phyloP scores from a whole-genome alignment of 441 rosid species.

The Biscutella laevigata region DNA sequence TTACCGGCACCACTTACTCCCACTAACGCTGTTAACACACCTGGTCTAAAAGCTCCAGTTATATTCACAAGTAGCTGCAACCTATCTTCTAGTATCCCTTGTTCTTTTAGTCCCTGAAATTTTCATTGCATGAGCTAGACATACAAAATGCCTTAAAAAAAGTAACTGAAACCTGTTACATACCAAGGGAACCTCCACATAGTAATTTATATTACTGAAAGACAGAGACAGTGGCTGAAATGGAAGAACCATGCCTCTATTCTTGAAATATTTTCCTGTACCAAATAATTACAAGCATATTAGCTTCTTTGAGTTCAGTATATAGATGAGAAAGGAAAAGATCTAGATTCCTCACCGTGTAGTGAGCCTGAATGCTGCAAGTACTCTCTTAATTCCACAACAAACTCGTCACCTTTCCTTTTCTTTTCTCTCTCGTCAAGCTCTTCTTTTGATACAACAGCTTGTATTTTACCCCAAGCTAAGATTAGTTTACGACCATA shows the following conservation, averaged over 20 bases:
- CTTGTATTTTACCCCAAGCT: slow-evolving; percentile 79
- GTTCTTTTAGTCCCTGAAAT: slow-evolving; percentile 82
- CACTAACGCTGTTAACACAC: slow-evolving; percentile 85
- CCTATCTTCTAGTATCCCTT: slow-evolving; percentile 73
- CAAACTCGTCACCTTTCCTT: slow-evolving; percentile 67
- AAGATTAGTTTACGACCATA: slow-evolving; percentile 9
- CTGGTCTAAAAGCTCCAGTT: slow-evolving; percentile 90
- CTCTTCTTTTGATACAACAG: slow-evolving; percentile 84
- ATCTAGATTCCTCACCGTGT: slow-evolving; percentile 40
- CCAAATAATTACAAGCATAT: slow-evolving; percentile 18
- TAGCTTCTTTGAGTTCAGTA: background rate
- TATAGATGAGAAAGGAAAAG: slow-evolving; percentile 9
- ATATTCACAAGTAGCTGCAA: slow-evolving; percentile 77
- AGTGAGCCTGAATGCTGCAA: slow-evolving; percentile 70
- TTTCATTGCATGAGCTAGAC: slow-evolving; percentile 13
- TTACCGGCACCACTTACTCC: slow-evolving; percentile 98
- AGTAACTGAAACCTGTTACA: slow-evolving; percentile 18
- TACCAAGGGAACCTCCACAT: slow-evolving; percentile 85
- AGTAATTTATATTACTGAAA: slow-evolving; percentile 79
- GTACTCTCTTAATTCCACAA: slow-evolving; percentile 74
- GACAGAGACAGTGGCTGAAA: slow-evolving; percentile 89
- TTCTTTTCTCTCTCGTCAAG: slow-evolving; percentile 72
- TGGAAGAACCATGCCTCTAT: slow-evolving; percentile 94
- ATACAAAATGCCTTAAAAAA: slow-evolving; percentile 6
- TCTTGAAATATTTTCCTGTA: slow-evolving; percentile 77